Conservation (phyloP, 768 basidiomycete species). For the Tremella mesenterica region DNA sequence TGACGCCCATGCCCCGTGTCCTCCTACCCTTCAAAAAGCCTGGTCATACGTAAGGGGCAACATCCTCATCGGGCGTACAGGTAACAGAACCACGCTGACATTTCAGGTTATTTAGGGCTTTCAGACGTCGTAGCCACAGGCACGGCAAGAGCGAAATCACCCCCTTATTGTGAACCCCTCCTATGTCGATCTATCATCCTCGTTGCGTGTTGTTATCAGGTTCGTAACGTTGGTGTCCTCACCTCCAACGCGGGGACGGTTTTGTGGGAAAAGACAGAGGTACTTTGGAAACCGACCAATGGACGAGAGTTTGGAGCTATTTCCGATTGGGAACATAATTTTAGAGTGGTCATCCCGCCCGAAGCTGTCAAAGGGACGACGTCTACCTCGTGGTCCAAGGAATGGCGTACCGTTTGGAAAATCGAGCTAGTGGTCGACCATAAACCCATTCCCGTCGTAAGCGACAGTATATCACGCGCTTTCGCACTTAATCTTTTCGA, state of each 20-base stretch:
- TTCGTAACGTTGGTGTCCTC: slow-evolving; percentile 13
- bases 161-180: slow-evolving; percentile 19
- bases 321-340: slow-evolving; percentile 23
- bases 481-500: slow-evolving; percentile 24
- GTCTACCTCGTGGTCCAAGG: slow-evolving; percentile 20
- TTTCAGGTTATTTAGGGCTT: slow-evolving; percentile 30
- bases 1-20: no score
- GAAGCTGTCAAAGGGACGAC: slow-evolving; percentile 13
- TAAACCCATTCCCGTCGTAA: slow-evolving; percentile 33
- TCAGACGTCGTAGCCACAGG: slow-evolving; percentile 25
- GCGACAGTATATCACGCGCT: slow-evolving; percentile 21
- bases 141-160: slow-evolving; percentile 15
- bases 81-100: no score
- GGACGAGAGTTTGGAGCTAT: slow-evolving; percentile 13
- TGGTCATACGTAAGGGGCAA: no score
- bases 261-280: slow-evolving; percentile 26
- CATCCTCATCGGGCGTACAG: no score
- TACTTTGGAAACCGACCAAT: slow-evolving; percentile 12
- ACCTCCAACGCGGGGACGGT: slow-evolving; percentile 9
- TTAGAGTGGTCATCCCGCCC: slow-evolving; percentile 20
- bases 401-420: slow-evolving; percentile 30
- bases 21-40: no score
- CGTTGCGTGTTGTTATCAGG: slow-evolving; percentile 20
- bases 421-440: slow-evolving; percentile 31
- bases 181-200: slow-evolving; percentile 17